phyloP scores from a whole-genome alignment of 1,284 basidiomycete genomes.

The Mycena sp. region DNA sequence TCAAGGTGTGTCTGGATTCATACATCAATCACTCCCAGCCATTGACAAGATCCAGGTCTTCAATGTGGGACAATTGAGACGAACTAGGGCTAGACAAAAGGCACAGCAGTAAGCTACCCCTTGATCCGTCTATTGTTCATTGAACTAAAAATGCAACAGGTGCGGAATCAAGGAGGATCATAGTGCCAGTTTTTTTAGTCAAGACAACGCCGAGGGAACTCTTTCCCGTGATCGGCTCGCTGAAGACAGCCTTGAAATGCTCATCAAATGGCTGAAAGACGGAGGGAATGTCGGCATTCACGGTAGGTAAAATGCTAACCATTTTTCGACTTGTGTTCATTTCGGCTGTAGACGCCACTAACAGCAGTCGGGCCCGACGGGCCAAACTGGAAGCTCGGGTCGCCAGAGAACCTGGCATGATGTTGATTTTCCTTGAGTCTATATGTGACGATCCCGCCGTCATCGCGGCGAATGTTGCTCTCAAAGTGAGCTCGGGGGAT shows the following conservation, averaged over 20 bases:
- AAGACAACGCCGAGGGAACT: slow-evolving; percentile 84
- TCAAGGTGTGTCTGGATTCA: slow-evolving; percentile 67
- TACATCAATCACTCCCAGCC: not conserved
- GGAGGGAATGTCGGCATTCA: slow-evolving; percentile 99
- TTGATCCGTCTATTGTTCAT: not conserved
- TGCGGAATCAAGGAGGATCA: slow-evolving; percentile 90
- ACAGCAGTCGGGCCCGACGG: slow-evolving; percentile 50
- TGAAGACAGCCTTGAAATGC: slow-evolving; percentile 92
- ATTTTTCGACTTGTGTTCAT: not conserved
- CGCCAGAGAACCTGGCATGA: slow-evolving; percentile 89
- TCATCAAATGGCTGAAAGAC: slow-evolving; percentile 94
- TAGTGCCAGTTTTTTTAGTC: slow-evolving; percentile 92
- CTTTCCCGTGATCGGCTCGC: slow-evolving; percentile 87
- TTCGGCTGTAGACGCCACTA: slow-evolving; percentile 25
- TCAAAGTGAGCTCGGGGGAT: slow-evolving; percentile 96
- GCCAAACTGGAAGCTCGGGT: slow-evolving; percentile 85
- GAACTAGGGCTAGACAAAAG: slow-evolving; percentile 85
- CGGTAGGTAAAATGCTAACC: slow-evolving; percentile 59
- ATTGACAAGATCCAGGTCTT: slow-evolving; percentile 74
- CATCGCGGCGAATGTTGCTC: slow-evolving; percentile 94
- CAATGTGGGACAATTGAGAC: slow-evolving; percentile 96
- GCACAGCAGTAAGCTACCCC: slow-evolving; percentile 64
- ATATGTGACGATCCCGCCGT: slow-evolving; percentile 94
- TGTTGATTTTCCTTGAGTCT: slow-evolving; percentile 94
- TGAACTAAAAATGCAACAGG: slow-evolving; percentile 46